Evolutionary conservation across 192 early-diverging fungal genomes (phyloP).

Genomic region (Backusella mclennaniae): DNA sequence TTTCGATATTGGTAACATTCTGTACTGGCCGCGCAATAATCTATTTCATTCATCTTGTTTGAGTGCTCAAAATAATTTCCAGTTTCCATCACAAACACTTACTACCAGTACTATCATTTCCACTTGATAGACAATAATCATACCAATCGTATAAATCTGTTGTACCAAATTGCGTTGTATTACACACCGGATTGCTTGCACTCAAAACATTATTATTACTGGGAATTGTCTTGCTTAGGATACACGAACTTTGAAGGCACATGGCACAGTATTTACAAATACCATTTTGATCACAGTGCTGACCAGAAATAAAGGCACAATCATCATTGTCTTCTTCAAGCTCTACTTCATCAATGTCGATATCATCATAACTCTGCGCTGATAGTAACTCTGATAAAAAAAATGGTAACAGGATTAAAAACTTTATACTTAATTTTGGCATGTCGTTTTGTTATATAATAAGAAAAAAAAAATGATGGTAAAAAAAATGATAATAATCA

Average conservation of each 20-base stretch:
- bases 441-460: not conserved
- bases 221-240: conserved; percentile 13
- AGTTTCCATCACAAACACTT: not conserved
- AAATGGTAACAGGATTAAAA: not conserved
- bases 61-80: not conserved
- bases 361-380: not conserved
- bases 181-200: not conserved
- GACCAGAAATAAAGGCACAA: conserved; percentile 20
- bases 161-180: conserved; percentile 15
- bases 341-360: not conserved
- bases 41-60: not conserved
- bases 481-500: not conserved
- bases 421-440: not conserved
- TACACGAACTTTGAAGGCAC: conserved; percentile 26
- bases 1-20: conserved; percentile 25
- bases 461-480: not conserved
- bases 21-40: conserved; percentile 22
- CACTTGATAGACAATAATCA: conserved; percentile 22
- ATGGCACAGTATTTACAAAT: conserved; percentile 29
- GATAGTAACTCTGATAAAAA: not conserved
- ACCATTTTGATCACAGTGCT: conserved; percentile 14
- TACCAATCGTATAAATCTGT: conserved; percentile 22
- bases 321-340: conserved; percentile 9
- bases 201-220: not conserved
- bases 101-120: conserved; percentile 21